Percentiles rank a stretch among this genome's conserved stretches.
phyloP scores from a whole-genome alignment of 2,329 filamentous ascomycete species.

The Trichoderma lentiforme region DNA sequence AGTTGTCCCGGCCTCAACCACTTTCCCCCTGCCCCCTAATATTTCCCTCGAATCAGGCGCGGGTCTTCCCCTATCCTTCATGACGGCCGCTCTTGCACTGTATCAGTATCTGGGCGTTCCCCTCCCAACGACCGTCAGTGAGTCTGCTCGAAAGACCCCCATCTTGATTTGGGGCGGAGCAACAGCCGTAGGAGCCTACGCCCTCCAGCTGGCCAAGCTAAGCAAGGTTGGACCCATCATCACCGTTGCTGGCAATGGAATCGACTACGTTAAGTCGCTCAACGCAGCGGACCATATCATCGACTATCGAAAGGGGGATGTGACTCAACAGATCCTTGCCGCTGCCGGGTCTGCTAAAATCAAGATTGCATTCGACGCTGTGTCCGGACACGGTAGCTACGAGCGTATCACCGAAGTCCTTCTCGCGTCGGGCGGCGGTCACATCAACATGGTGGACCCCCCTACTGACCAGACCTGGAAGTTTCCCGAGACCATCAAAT shows the following conservation, averaged over 20 bases:
- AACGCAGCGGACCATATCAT: slow-evolving; percentile 3
- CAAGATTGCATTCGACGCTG: neutral
- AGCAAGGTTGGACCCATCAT: slow-evolving; percentile 58
- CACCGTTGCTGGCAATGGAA: slow-evolving; percentile 46
- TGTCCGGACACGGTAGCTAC: neutral
- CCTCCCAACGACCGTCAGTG: neutral
- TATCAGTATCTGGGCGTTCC: neutral
- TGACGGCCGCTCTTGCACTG: neutral
- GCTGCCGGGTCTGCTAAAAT: neutral
- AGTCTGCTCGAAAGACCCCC: slow-evolving; percentile 3
- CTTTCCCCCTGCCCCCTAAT: slow-evolving; percentile 49
- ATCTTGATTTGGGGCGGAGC: slow-evolving; percentile 49
- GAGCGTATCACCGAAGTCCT: slow-evolving; percentile 2
- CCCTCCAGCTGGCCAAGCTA: slow-evolving; percentile 49
- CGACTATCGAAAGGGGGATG: slow-evolving; percentile 2
- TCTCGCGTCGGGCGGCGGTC: neutral
- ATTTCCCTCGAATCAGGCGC: slow-evolving; percentile 37
- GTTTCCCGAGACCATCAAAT: neutral
- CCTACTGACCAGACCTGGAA: neutral
- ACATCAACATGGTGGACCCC: slow-evolving; percentile 7
- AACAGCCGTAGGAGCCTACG: slow-evolving; percentile 54
- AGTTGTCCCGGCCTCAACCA: slow-evolving; percentile 51
- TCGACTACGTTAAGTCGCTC: neutral
- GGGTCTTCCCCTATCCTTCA: neutral
- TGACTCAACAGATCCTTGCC: neutral